Evolutionary conservation across 257 asterid species (phyloP).

Genomic region (Plantago major): DNA sequence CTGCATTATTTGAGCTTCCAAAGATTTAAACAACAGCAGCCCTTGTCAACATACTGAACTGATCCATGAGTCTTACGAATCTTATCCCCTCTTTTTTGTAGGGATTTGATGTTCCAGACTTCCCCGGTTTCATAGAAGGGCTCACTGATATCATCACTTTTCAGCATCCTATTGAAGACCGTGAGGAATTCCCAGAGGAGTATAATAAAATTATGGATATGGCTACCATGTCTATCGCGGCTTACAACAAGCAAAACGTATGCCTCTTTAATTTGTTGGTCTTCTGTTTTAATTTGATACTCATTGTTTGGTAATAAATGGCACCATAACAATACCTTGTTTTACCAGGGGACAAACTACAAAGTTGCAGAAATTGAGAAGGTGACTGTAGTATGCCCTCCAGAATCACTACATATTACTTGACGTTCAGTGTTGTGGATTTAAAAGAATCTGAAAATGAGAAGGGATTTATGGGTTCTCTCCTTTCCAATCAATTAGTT

Average conservation of each 20-base stretch:
- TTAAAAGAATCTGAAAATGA: neutral
- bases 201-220: neutral
- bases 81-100: neutral
- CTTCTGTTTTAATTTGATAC: too few species aligned
- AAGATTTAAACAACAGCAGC: too few species aligned
- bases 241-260: constrained; percentile 1
- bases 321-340: too few species aligned
- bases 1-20: too few species aligned
- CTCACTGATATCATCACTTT: neutral
- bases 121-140: neutral
- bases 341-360: neutral
- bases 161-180: neutral
- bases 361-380: neutral
- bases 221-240: neutral
- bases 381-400: neutral
- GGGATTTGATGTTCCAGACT: neutral
- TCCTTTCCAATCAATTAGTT: neutral
- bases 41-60: too few species aligned
- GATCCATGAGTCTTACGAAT: too few species aligned
- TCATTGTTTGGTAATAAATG: too few species aligned
- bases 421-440: neutral
- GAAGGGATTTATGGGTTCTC: neutral
- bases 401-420: neutral
- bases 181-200: neutral
- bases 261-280: too few species aligned